Percentiles rank a stretch among this genome's conserved stretches.
phyloP scores from a whole-genome alignment of 2,329 filamentous ascomycete genomes.

The Xylaria sp. region DNA sequence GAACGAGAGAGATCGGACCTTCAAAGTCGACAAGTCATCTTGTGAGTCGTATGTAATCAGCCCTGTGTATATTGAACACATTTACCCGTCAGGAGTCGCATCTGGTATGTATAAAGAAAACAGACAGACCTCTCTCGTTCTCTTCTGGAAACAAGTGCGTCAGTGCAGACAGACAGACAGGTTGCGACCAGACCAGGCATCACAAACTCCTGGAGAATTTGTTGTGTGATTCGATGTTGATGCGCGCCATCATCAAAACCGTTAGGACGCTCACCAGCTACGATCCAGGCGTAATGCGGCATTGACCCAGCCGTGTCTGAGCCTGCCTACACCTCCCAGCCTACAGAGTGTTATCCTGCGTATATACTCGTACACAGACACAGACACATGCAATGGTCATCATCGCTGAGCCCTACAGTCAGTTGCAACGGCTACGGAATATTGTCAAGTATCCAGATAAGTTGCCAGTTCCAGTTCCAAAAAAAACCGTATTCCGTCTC shows the following conservation, averaged over 20 bases:
- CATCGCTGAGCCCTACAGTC: background rate
- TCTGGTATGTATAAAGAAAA: background rate
- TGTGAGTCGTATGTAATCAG: conserved; percentile 7
- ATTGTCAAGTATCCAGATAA: background rate
- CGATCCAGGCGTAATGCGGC: background rate
- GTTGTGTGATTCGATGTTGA: background rate
- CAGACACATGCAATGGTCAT: background rate
- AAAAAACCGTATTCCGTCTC: background rate
- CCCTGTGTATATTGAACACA: conserved; percentile 12
- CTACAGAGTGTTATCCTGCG: too few relatives aligned
- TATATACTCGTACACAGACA: background rate
- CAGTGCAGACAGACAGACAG: background rate
- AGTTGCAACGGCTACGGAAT: background rate
- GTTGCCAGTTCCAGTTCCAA: background rate
- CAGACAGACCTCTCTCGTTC: background rate
- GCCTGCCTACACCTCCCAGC: background rate
- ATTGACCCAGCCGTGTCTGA: background rate
- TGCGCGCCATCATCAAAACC: background rate
- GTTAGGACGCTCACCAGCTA: background rate
- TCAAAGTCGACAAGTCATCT: background rate
- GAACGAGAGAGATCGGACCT: background rate
- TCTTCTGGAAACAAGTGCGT: background rate
- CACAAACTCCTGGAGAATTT: background rate
- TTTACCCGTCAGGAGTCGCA: background rate
- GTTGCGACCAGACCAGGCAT: background rate